phyloP scores from a whole-genome alignment of 2,329 filamentous ascomycete genomes.

The Aspergillus sp. region DNA sequence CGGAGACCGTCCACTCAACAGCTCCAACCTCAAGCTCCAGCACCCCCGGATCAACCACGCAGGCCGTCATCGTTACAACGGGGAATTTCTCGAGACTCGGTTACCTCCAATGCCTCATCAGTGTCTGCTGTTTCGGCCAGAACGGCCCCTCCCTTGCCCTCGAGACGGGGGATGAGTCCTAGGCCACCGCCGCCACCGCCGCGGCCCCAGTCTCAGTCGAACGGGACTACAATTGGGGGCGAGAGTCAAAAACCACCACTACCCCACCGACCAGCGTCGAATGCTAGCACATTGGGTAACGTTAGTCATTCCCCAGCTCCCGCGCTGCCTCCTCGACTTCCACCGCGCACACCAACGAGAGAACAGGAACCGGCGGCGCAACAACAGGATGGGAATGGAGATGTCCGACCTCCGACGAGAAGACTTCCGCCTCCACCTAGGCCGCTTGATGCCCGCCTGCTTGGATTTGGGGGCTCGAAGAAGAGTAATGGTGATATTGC shows the following conservation, averaged over 20 bases:
- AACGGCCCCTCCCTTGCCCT: constrained; percentile 48
- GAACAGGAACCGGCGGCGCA: constrained; percentile 7
- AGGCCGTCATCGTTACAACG: constrained; percentile 28
- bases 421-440: constrained; percentile 29
- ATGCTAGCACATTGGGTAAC: constrained; percentile 6
- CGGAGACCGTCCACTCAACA: constrained; percentile 34
- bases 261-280: constrained; percentile 16
- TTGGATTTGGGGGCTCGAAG: constrained; percentile 45
- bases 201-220: constrained; percentile 13
- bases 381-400: constrained; percentile 7
- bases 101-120: constrained; percentile 46
- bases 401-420: constrained; percentile 15
- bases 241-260: constrained; percentile 14
- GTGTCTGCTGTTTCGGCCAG: constrained; percentile 39
- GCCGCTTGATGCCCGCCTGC: constrained; percentile 32
- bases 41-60: constrained; percentile 44
- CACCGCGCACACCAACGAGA: constrained; percentile 15
- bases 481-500: constrained; percentile 18
- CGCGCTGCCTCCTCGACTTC: constrained; percentile 1
- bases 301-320: not conserved
- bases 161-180: constrained; percentile 34
- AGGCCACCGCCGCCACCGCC: constrained; percentile 14
- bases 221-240: constrained; percentile 5
- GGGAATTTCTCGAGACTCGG: constrained; percentile 44
- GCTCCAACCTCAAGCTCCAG: constrained; percentile 2